Conservation (phyloP, 1,139 yeast genomes). For the Kodamaea sp. region DNA sequence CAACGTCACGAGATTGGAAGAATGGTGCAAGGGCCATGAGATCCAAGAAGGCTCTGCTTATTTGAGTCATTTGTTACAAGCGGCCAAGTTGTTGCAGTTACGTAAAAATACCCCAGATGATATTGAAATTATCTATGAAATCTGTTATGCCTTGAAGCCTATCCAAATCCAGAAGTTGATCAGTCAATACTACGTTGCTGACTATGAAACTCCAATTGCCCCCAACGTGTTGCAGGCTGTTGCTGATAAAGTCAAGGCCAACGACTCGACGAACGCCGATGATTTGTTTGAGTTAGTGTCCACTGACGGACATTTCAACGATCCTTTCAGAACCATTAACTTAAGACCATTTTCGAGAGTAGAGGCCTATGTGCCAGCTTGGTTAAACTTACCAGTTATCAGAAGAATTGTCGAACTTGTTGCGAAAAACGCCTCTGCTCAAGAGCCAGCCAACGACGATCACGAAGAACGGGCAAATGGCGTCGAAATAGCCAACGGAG, state of each 20-base stretch:
- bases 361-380: slow-evolving; percentile 95
- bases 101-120: slow-evolving; percentile 89
- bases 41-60: slow-evolving; percentile 88
- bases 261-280: slow-evolving; percentile 55
- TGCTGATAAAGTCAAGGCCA: slow-evolving; percentile 78
- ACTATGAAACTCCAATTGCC: slow-evolving; percentile 92
- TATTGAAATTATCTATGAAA: slow-evolving; percentile 89
- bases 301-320: slow-evolving; percentile 82
- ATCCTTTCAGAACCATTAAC: slow-evolving; percentile 83
- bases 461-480: slow-evolving; percentile 8
- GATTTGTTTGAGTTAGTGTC: slow-evolving; percentile 70
- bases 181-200: slow-evolving; percentile 88
- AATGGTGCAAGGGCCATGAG: slow-evolving; percentile 97
- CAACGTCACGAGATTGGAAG: slow-evolving; percentile 94
- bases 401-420: slow-evolving; percentile 89
- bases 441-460: slow-evolving; percentile 26
- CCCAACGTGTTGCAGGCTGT: slow-evolving; percentile 80
- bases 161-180: slow-evolving; percentile 91
- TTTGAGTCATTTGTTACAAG: slow-evolving; percentile 87
- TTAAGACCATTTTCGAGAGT: slow-evolving; percentile 86
- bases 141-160: slow-evolving; percentile 92
- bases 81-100: slow-evolving; percentile 89
- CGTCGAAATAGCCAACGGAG: neutral
- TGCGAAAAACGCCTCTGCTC: slow-evolving; percentile 70
- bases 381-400: slow-evolving; percentile 86